Base-by-base conservation (phyloP, 768 basidiomycete genomes). In the Lactifluus subvellereus region DNA sequence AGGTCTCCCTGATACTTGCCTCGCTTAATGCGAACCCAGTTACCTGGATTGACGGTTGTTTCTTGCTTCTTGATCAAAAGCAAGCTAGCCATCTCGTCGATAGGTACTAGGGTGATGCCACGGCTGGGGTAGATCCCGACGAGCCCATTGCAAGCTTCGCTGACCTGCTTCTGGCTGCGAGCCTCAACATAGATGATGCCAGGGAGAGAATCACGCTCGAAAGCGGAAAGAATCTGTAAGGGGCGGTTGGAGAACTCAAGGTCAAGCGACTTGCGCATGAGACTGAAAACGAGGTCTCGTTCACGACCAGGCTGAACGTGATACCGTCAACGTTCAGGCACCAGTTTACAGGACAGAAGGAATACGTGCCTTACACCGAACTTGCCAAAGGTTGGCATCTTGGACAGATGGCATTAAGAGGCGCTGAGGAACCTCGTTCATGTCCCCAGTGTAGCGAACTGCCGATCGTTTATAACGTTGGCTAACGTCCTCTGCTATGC, bases 101-200 rank as follows among this genome's bases (percentile, higher is more conserved):
- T 94, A 7, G 94, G 94, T 0, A 98, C 94, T 38, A 97, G 82
- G 20, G 82, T 80, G 65, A 93, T 84, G 16, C 91, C 90, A 55
- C 89, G 86, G 69, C 83, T 86, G 33, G 85, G 82, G 73, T 94
- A 99, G 58, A 98, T 85, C 56, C 95, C 97, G 55, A 98, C 90
- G 53, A 98, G 87, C 32, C 96, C 96, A 60, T 85, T 82, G 71
- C 91, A 84, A 6, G 96, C 95, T 60, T 87, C 82, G 66, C 80
- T 83, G 60, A 98, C 96, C 69, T 93, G 86, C 62, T 91, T 86
- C 35, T 93, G 82, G 65, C 89, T 89, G 54, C 89, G 84, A 9
- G 96, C 94, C 76, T 99, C 97, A 52, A 99, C 87, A 71, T 98
- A 99, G 65, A 99, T 88, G 86, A 94, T 94, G 1, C 96, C 96